A percentile compares a stretch with the other conserved stretches of the same genome.
These are phyloP conservation scores for Dactylellina sp. DNA, from an alignment of 2,329 filamentous ascomycete genomes.

Conservation along the genomic window DNA sequence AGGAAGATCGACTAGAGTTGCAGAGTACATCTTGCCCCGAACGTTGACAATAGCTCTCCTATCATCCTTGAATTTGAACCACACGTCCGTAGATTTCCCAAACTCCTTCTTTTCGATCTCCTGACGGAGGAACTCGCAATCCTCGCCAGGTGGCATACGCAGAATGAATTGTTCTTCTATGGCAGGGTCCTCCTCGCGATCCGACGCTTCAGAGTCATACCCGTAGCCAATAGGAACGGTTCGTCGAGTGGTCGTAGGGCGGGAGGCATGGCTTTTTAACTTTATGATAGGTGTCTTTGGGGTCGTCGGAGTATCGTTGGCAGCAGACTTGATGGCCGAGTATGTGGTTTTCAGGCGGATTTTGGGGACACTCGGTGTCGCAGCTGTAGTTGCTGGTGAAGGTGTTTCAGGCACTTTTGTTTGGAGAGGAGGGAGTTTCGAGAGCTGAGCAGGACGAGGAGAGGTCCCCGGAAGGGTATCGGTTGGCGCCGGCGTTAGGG, in stretches of 20 bases:
- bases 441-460: conserved; percentile 35
- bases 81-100: conserved; percentile 75
- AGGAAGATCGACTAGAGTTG: conserved; percentile 76
- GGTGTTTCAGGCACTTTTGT: conserved; percentile 23
- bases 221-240: conserved; percentile 77
- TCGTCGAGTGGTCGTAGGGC: conserved; percentile 71
- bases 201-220: conserved; percentile 95
- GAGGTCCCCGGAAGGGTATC: conserved; percentile 19
- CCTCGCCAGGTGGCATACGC: conserved; percentile 85
- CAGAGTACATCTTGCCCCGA: conserved; percentile 73
- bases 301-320: conserved; percentile 55
- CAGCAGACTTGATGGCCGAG: conserved; percentile 18
- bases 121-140: conserved; percentile 83
- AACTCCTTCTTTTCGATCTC: conserved; percentile 81
- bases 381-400: neutral
- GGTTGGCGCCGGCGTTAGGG: conserved; percentile 40
- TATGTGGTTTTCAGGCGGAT: conserved; percentile 40
- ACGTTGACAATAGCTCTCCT: conserved; percentile 73
- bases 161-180: conserved; percentile 91
- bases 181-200: conserved; percentile 85
- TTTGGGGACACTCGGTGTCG: conserved; percentile 27
- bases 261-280: conserved; percentile 73
- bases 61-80: conserved; percentile 80
- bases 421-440: conserved; percentile 42
- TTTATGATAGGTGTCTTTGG: conserved; percentile 66